phyloP scores from a whole-genome alignment of 2,329 filamentous ascomycete genomes.

The Fonsecaea pugnacius region DNA sequence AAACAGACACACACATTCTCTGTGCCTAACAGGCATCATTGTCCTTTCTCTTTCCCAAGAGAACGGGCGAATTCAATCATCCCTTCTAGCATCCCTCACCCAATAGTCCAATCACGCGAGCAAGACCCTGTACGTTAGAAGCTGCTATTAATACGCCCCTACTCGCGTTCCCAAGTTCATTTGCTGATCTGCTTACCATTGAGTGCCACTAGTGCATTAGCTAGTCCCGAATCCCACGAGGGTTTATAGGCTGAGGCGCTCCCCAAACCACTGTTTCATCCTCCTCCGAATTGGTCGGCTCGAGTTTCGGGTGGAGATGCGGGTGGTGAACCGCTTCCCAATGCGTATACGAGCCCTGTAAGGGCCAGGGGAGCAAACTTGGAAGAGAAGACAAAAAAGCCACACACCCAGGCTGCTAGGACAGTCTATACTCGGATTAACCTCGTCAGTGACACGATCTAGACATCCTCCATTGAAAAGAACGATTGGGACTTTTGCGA shows the following conservation, averaged over 20 bases:
- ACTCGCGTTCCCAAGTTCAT: neutral
- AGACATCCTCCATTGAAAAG: neutral
- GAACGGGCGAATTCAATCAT: neutral
- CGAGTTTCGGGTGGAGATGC: constrained; percentile 13
- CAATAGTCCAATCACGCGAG: neutral
- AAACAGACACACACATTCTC: too few species aligned
- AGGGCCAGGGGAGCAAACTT: neutral
- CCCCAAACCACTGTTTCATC: constrained; percentile 25
- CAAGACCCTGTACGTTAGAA: neutral
- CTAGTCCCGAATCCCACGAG: constrained; percentile 23
- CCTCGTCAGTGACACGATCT: neutral
- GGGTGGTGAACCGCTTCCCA: neutral
- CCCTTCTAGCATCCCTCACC: neutral
- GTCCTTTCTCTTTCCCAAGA: neutral
- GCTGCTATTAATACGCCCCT: constrained; percentile 4
- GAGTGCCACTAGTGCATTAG: neutral
- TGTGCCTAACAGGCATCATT: neutral
- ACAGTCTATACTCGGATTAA: neutral
- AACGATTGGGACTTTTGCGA: neutral
- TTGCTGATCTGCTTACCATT: constrained; percentile 18
- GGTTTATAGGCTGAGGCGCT: constrained; percentile 9
- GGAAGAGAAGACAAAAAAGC: neutral
- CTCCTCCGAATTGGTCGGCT: constrained; percentile 14
- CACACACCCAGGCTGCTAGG: neutral
- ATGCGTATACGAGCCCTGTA: neutral